A percentile compares a stretch with the other conserved stretches of the same genome.
Evolutionary conservation across 352 stramenopile species (phyloP).

Genomic region (Phytophthora ohioensis): DNA sequence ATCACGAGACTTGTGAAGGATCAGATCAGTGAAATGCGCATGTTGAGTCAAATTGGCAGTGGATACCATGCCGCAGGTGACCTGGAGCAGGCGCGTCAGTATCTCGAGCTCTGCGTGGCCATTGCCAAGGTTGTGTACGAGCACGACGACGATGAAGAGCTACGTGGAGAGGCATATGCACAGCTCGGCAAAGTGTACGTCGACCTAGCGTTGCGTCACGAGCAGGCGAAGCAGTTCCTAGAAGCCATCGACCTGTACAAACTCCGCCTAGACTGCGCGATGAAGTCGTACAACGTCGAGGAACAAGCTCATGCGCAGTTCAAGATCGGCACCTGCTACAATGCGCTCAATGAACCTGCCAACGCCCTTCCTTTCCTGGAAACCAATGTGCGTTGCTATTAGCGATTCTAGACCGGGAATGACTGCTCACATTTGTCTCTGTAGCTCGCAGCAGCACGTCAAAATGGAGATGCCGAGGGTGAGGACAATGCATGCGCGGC

Average conservation of each 20-base stretch:
- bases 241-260: conserved; percentile 80
- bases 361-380: conserved; percentile 90
- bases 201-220: conserved; percentile 59
- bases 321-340: conserved; percentile 84
- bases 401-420: conserved; percentile 4
- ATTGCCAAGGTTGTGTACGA: conserved; percentile 81
- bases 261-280: conserved; percentile 73
- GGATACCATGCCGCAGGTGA: conserved; percentile 84
- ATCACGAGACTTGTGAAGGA: conserved; percentile 90
- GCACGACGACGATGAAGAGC: conserved; percentile 65
- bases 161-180: conserved; percentile 60
- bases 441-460: conserved; percentile 65
- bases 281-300: conserved; percentile 70
- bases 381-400: conserved; percentile 53
- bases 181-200: conserved; percentile 86
- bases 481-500: conserved; percentile 89
- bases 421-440: conserved; percentile 4
- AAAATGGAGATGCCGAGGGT: conserved; percentile 66
- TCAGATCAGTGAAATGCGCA: conserved; percentile 84
- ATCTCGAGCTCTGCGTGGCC: conserved; percentile 83
- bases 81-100: conserved; percentile 73
- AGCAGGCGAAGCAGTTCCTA: conserved; percentile 48
- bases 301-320: conserved; percentile 70
- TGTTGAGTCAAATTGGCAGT: conserved; percentile 85
- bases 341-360: conserved; percentile 58